Evolutionary conservation across 805 yeast genomes (phyloP).

Genomic region (Pichia phayaonensis): DNA sequence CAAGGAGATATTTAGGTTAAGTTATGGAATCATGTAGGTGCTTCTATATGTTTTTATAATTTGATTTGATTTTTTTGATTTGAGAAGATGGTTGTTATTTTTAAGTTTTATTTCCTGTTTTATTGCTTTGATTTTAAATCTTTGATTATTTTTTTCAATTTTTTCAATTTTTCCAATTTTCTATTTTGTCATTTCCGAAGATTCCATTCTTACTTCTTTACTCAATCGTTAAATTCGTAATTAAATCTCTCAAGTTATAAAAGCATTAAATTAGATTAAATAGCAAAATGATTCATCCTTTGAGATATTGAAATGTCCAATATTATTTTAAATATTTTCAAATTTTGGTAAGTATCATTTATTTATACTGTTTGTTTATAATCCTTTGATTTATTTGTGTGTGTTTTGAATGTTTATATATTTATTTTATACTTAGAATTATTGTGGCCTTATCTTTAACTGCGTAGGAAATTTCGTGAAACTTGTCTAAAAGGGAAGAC

Average conservation of each 20-base stretch:
- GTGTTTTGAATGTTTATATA: background rate
- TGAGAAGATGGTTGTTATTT: background rate
- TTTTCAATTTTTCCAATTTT: background rate
- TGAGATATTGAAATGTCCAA: background rate
- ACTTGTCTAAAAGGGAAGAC: too few species aligned
- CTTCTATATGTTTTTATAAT: too few species aligned
- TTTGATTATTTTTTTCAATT: background rate
- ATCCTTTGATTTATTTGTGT: background rate
- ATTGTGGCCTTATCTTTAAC: too few species aligned
- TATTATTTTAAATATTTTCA: constrained; percentile 1
- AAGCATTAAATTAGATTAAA: too few species aligned
- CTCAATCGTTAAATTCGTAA: background rate
- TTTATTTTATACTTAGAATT: background rate
- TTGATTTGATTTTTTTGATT: too few species aligned
- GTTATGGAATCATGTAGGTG: background rate
- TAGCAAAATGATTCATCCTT: background rate
- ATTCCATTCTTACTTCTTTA: background rate
- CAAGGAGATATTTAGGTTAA: too few species aligned
- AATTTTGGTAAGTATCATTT: constrained; percentile 5
- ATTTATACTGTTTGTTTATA: background rate
- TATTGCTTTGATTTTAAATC: background rate
- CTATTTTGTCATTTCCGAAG: too few species aligned
- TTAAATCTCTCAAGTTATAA: too few species aligned
- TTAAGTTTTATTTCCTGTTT: too few species aligned
- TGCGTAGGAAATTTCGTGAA: too few species aligned